Conservation (phyloP, 1,284 basidiomycete genomes). For the Malassezia psittaci region DNA sequence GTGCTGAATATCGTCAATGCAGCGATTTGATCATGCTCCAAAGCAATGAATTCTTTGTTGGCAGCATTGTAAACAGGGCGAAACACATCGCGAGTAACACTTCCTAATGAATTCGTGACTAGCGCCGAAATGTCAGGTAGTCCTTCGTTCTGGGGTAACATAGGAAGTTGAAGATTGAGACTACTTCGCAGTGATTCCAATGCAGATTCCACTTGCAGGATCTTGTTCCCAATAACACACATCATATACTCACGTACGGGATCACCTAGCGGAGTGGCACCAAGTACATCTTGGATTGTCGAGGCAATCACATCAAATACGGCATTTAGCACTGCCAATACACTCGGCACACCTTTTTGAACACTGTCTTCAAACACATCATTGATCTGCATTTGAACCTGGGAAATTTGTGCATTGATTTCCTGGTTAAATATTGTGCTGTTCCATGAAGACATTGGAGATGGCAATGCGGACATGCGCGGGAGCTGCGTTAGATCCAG, state of each 20-base stretch:
- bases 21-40: not conserved
- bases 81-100: not conserved
- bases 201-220: not conserved
- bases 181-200: not conserved
- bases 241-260: conserved; percentile 7
- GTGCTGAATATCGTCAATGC: not conserved
- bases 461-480: not conserved
- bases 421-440: not conserved
- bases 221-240: conserved; percentile 15
- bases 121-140: not conserved
- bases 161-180: conserved; percentile 1
- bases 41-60: not conserved
- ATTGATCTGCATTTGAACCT: not conserved
- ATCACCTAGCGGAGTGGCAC: conserved; percentile 6
- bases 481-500: not conserved
- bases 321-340: conserved; percentile 5
- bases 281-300: conserved; percentile 9
- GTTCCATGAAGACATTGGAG: not conserved
- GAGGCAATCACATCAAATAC: conserved; percentile 1
- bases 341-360: not conserved
- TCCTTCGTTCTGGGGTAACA: not conserved
- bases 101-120: not conserved
- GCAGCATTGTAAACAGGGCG: not conserved
- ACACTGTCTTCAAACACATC: not conserved
- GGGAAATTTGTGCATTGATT: not conserved